These are phyloP conservation scores for Termitomyces sp. DNA, from an alignment of 768 basidiomycete genomes.

Conservation along the genomic window DNA sequence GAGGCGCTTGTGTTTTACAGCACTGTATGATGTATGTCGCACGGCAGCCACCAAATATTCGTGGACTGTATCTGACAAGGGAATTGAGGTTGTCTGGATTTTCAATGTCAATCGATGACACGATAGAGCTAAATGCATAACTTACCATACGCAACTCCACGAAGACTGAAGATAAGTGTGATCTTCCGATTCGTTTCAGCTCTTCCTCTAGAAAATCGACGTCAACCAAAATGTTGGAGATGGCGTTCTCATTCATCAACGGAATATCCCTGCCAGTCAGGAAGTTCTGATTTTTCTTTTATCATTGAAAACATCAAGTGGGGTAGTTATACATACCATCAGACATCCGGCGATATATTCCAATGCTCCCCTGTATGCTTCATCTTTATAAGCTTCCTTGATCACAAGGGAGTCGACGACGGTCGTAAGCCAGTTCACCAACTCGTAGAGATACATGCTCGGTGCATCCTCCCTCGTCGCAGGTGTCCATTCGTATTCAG, in stretches of 20 bases:
- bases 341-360: conserved; percentile 82
- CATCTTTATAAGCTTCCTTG: conserved; percentile 81
- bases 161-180: conserved; percentile 69
- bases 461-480: conserved; percentile 64
- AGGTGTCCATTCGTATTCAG: conserved; percentile 94
- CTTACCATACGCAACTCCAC: conserved; percentile 74
- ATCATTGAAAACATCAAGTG: not conserved
- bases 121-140: conserved; percentile 11
- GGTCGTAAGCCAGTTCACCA: conserved; percentile 94
- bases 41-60: conserved; percentile 72
- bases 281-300: conserved; percentile 49
- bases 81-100: conserved; percentile 63
- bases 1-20: conserved; percentile 66
- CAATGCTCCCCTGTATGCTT: conserved; percentile 87
- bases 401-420: conserved; percentile 88
- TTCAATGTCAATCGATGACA: conserved; percentile 7
- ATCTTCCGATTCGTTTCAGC: conserved; percentile 67
- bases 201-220: conserved; percentile 88
- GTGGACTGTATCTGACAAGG: conserved; percentile 66
- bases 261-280: conserved; percentile 69
- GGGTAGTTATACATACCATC: conserved; percentile 54
- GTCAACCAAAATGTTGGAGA: conserved; percentile 82
- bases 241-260: conserved; percentile 84
- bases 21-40: conserved; percentile 61
- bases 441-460: conserved; percentile 92